Percentiles rank a stretch among this genome's conserved stretches.
phyloP scores from a whole-genome alignment of 495 filamentous ascomycete species.

The Hypoxylon lienhwacheense region DNA sequence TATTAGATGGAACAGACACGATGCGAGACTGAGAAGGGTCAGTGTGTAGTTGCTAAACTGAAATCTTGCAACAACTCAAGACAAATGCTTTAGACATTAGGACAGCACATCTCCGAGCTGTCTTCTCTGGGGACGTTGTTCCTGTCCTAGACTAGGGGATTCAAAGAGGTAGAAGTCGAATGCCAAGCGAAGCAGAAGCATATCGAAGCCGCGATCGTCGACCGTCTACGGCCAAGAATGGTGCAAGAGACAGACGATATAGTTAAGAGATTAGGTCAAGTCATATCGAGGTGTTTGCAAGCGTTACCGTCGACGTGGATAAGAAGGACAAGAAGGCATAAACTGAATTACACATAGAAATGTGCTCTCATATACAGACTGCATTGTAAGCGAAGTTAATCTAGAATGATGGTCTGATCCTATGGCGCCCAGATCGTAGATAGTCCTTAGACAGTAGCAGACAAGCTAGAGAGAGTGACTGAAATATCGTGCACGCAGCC shows the following conservation, averaged over 20 bases:
- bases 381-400: slow-evolving; percentile 40
- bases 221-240: slow-evolving; percentile 47
- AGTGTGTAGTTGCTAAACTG: slow-evolving; percentile 57
- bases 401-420: neutral
- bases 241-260: slow-evolving; percentile 53
- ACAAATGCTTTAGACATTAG: slow-evolving; percentile 65
- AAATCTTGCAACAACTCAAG: slow-evolving; percentile 60
- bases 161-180: slow-evolving; percentile 57
- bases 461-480: slow-evolving; percentile 59
- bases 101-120: slow-evolving; percentile 60
- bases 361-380: slow-evolving; percentile 50
- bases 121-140: slow-evolving; percentile 63
- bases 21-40: slow-evolving; percentile 57
- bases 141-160: slow-evolving; percentile 60
- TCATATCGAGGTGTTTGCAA: slow-evolving; percentile 57
- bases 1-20: slow-evolving; percentile 63
- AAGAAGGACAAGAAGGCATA: slow-evolving; percentile 57
- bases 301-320: slow-evolving; percentile 56
- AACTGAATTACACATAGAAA: slow-evolving; percentile 57
- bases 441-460: slow-evolving; percentile 55
- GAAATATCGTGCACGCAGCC: slow-evolving; percentile 41
- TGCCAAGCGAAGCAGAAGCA: slow-evolving; percentile 63
- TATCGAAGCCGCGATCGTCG: slow-evolving; percentile 58
- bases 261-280: too few relatives aligned
- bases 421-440: slow-evolving; percentile 51